Conservation (phyloP, 768 basidiomycete species). For the Pisolithus orientalis region DNA sequence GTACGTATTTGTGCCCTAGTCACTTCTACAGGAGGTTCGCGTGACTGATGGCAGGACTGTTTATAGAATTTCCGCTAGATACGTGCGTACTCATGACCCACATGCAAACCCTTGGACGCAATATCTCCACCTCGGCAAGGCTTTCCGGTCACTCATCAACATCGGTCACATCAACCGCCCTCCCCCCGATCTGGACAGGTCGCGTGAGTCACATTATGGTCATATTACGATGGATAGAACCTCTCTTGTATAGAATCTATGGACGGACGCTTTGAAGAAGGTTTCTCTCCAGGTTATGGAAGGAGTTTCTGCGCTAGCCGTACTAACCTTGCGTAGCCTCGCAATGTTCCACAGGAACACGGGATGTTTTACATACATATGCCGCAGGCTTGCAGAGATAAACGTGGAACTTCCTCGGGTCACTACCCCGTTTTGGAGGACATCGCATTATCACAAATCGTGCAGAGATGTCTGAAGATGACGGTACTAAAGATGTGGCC, state of each 20-base stretch:
- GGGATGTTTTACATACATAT: too few species aligned
- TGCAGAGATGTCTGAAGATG: neutral
- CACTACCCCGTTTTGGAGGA: neutral
- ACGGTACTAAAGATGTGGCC: neutral
- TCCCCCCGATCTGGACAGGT: neutral
- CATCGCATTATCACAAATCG: neutral
- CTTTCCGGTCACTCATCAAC: too few species aligned
- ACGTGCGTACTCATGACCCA: neutral
- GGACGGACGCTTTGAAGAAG: neutral
- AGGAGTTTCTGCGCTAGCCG: neutral
- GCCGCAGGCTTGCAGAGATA: too few species aligned
- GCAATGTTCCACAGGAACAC: too few species aligned
- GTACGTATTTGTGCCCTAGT: conserved; percentile 22
- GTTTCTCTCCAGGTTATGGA: neutral
- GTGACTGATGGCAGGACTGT: conserved; percentile 6
- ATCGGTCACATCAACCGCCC: too few species aligned
- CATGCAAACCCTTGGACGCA: neutral
- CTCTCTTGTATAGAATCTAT: neutral
- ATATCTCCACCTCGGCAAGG: neutral
- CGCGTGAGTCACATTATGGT: neutral
- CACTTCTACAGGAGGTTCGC: conserved; percentile 9
- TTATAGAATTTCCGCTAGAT: neutral
- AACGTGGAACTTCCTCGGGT: neutral
- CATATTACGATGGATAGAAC: neutral
- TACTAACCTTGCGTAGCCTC: too few species aligned